phyloP scores from a whole-genome alignment of 1,284 basidiomycete species.

The Ustilago bromivora region DNA sequence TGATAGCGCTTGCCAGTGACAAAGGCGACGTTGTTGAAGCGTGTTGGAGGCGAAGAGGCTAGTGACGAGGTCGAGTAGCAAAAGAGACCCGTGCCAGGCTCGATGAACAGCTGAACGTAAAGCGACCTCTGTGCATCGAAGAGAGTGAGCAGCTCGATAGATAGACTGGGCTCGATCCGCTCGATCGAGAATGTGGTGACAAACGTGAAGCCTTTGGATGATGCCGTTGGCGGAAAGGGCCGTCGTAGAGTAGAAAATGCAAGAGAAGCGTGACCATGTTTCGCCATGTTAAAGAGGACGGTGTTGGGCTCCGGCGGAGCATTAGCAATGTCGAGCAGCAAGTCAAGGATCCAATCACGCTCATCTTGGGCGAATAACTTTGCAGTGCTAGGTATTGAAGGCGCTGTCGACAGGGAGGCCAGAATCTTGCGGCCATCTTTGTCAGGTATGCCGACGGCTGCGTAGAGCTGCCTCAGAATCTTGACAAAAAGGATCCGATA shows the following conservation, averaged over 20 bases:
- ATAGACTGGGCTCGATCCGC: constrained; percentile 44
- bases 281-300: constrained; percentile 44
- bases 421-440: constrained; percentile 46
- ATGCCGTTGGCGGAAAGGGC: constrained; percentile 53
- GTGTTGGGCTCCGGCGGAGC: constrained; percentile 48
- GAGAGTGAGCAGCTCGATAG: constrained; percentile 55
- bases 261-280: constrained; percentile 49
- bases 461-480: constrained; percentile 25
- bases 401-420: constrained; percentile 14
- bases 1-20: constrained; percentile 40
- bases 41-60: constrained; percentile 18
- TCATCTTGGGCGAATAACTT: background rate
- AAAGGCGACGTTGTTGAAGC: constrained; percentile 44
- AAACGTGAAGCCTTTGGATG: constrained; percentile 56
- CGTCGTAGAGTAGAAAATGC: constrained; percentile 53
- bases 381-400: background rate
- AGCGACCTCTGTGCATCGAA: constrained; percentile 50
- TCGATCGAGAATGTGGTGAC: constrained; percentile 51
- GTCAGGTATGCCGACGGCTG: constrained; percentile 42
- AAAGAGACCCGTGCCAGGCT: constrained; percentile 48
- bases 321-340: constrained; percentile 46
- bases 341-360: constrained; percentile 30
- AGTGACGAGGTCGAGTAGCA: constrained; percentile 36
- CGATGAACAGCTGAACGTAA: constrained; percentile 48
- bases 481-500: constrained; percentile 16